Evolutionary conservation across 768 basidiomycete genomes (phyloP), one percentile per base, ranked within the genome.

Genomic region (Mycena haematopus): DNA sequence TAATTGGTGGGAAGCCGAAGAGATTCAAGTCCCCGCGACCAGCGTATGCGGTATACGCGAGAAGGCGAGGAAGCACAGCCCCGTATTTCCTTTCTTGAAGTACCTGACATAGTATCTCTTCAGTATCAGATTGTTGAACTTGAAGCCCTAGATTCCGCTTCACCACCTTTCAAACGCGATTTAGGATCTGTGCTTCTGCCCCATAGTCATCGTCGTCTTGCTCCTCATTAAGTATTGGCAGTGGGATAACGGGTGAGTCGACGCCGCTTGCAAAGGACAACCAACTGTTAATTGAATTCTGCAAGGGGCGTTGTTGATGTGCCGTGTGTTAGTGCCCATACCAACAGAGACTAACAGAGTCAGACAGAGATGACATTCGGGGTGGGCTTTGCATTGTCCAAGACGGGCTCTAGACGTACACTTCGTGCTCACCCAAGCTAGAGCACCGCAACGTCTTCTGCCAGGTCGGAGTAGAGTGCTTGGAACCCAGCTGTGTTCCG

Each of bases 401-500:
- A 21, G 3, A 54, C 40, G 1, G 72, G 71, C 2, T 65, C 14
- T 58, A 14, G 19, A 25, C 25, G 55, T 74, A 73, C 0, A 76
- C 73, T 2, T 60, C 36, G 49, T 71, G 72, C 19, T 65, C 56
- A 0, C 22, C 36, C 0, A 74, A 61, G 15, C 71, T 69, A 9
- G 52, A 35, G n/a, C n/a, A n/a, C 68, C 69, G 69, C 13, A 73
- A 60, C 11, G 56, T 51, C 3, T 69, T 59, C 6, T 54, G 27
- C 0, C 79, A 58, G 46, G 76, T 57, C 2, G 74, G 68, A 0
- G 56, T 64, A 8, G 68, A 47, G 52, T 80, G 79, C 54, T 66
- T 70, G 2, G 50, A 66, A 0, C 78, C 78, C 31, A 74, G 75
- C 22, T 70, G 63, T 0, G 73, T 45, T 1, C 77, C 76, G 27